Evolutionary conservation across 2,329 filamentous ascomycete species (phyloP).

Genomic region (Xylariaceae sp.): DNA sequence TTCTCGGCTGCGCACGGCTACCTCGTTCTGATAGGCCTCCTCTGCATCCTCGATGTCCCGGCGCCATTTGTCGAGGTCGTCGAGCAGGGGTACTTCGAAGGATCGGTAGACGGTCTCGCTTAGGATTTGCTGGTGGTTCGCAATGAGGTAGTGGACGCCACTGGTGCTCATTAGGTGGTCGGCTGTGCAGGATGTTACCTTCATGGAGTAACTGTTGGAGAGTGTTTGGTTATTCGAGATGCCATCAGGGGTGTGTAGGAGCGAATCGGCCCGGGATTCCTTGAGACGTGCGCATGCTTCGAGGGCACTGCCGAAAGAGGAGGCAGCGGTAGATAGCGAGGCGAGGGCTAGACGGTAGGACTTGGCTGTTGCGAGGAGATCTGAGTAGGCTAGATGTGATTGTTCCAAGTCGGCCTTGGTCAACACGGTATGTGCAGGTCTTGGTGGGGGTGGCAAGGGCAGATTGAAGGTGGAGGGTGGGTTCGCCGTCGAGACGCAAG

Average conservation of each 20-base stretch:
- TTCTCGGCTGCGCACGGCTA: constrained; percentile 51
- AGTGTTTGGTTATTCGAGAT: constrained; percentile 10
- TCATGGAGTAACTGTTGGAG: constrained; percentile 42
- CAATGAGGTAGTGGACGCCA: constrained; percentile 61
- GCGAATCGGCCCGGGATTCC: constrained; percentile 56
- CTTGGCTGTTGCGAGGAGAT: constrained; percentile 57
- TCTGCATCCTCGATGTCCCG: constrained; percentile 60
- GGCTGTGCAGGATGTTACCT: constrained; percentile 51
- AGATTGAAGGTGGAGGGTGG: constrained; percentile 54
- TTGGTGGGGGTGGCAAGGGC: constrained; percentile 55
- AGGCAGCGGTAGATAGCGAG: constrained; percentile 54
- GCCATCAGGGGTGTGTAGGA: constrained; percentile 34
- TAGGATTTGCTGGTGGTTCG: constrained; percentile 65
- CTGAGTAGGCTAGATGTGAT: constrained; percentile 57
- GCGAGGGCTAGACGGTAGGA: constrained; percentile 58
- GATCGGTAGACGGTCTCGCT: constrained; percentile 62
- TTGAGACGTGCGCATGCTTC: constrained; percentile 64
- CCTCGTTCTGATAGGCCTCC: constrained; percentile 51
- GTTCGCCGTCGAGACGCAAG: constrained; percentile 57
- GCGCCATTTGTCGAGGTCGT: constrained; percentile 62
- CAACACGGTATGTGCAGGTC: constrained; percentile 53
- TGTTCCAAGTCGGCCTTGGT: constrained; percentile 58
- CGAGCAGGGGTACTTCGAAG: constrained; percentile 64
- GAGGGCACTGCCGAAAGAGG: constrained; percentile 57
- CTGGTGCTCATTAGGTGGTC: constrained; percentile 57